A percentile compares a stretch with the other conserved stretches of the same genome.
These are phyloP conservation scores for Diaporthe sp. DNA, from an alignment of 2,329 filamentous ascomycete species.

Conservation along the genomic window DNA sequence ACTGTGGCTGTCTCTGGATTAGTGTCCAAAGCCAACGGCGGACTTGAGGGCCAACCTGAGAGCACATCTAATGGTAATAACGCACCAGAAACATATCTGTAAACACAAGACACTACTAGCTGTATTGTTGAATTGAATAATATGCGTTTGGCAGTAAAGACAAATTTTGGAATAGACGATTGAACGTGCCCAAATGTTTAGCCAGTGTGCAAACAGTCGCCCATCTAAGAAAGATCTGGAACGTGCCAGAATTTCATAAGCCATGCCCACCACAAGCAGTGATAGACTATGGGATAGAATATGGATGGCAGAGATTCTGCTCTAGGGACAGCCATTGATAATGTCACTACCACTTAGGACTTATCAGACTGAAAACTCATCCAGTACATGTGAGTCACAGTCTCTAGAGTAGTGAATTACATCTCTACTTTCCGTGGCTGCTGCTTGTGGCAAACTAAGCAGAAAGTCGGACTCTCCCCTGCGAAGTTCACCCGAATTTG, in stretches of 20 bases:
- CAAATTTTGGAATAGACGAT: no score
- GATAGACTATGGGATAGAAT: not conserved
- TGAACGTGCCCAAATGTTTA: no score
- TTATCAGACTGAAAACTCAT: not conserved
- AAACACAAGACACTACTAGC: no score
- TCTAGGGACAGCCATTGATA: not conserved
- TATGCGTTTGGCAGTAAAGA: no score
- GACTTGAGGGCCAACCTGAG: not conserved
- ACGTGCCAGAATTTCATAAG: not conserved
- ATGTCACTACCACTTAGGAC: not conserved
- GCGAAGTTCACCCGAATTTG: not conserved
- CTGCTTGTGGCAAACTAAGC: not conserved
- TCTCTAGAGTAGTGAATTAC: not conserved
- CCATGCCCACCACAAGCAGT: not conserved
- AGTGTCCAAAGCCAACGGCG: not conserved
- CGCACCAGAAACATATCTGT: not conserved
- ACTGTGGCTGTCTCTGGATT: conserved; percentile 50
- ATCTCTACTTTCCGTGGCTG: not conserved
- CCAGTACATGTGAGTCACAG: not conserved
- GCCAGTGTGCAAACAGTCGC: no score
- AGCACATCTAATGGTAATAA: not conserved
- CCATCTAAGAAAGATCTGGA: not conserved
- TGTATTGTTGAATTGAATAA: no score
- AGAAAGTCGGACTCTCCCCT: no score
- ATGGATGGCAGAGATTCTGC: not conserved